Percentiles rank a stretch among this genome's conserved stretches.
Conservation (phyloP, 768 basidiomycete species). For the Calocybe gangraenosa region DNA sequence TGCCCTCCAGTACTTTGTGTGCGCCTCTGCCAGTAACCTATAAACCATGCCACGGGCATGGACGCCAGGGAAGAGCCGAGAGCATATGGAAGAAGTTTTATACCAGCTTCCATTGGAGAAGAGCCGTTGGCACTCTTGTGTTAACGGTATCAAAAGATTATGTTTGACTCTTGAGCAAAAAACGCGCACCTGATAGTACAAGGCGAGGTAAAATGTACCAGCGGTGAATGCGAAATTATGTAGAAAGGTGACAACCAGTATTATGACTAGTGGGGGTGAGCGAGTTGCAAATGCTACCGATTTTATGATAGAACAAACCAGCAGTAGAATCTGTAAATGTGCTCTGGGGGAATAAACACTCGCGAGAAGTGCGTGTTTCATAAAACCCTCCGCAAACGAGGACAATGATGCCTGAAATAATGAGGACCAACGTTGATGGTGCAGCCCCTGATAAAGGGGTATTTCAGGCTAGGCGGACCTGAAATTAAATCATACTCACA, state of each 20-base stretch:
- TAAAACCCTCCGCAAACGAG: constrained; percentile 61
- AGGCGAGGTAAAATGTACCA: constrained; percentile 81
- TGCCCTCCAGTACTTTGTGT: constrained; percentile 58
- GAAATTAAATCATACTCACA: constrained; percentile 44
- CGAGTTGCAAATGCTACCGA: constrained; percentile 6
- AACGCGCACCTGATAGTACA: constrained; percentile 88
- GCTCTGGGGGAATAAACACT: constrained; percentile 67
- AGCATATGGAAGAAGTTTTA: constrained; percentile 78
- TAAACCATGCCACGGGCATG: constrained; percentile 83
- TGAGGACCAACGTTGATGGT: constrained; percentile 55
- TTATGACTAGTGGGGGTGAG: constrained; percentile 42
- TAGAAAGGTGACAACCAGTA: constrained; percentile 68
- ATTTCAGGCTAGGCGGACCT: constrained; percentile 7
- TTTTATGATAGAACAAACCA: constrained; percentile 35
- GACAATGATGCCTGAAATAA: constrained; percentile 50
- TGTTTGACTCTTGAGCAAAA: too few species aligned
- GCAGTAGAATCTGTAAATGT: constrained; percentile 58
- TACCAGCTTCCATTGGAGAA: constrained; percentile 68
- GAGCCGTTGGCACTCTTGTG: constrained; percentile 64
- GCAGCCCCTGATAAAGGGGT: constrained; percentile 49
- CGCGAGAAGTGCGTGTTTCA: constrained; percentile 62
- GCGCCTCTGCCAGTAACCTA: constrained; percentile 59
- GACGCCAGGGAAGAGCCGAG: constrained; percentile 82
- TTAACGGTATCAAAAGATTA: too few species aligned
- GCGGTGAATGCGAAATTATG: constrained; percentile 83